These are phyloP conservation scores for Epichloe bromicola DNA, from an alignment of 2,329 filamentous ascomycete species.

Conservation along the genomic window DNA sequence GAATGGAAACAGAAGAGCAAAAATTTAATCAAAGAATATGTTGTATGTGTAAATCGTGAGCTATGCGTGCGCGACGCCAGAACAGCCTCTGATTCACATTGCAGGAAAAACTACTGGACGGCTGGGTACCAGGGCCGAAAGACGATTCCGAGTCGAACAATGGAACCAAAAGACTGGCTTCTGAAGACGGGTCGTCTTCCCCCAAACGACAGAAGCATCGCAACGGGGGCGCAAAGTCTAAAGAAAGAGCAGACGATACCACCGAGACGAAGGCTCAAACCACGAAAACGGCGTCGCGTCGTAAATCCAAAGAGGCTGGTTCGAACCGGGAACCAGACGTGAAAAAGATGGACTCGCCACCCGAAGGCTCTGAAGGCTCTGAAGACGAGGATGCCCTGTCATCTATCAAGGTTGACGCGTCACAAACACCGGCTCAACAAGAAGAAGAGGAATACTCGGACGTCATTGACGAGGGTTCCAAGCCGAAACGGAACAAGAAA, in stretches of 20 bases:
- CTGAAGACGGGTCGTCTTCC: conserved; percentile 20
- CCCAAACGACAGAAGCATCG: conserved; percentile 5
- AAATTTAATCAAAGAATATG: conserved; percentile 37
- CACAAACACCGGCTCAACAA: conserved; percentile 14
- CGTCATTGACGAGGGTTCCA: conserved; percentile 60
- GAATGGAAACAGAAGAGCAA: conserved; percentile 50
- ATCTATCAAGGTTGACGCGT: conserved; percentile 9
- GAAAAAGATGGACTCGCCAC: conserved; percentile 7
- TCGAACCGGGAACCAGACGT: conserved; percentile 7
- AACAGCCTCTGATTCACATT: not conserved
- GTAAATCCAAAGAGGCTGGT: conserved; percentile 6
- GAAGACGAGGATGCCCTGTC: conserved; percentile 10
- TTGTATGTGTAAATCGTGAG: conserved; percentile 29
- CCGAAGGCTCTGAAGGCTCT: conserved; percentile 8
- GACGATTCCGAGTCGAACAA: conserved; percentile 16
- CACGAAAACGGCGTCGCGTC: conserved; percentile 5
- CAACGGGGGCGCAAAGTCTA: conserved; percentile 7
- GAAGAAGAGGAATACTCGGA: conserved; percentile 29
- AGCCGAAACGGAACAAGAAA: conserved; percentile 45
- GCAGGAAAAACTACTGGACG: conserved; percentile 24
- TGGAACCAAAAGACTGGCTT: conserved; percentile 20
- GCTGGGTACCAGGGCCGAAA: conserved; percentile 19
- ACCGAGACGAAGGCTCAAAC: conserved; percentile 4
- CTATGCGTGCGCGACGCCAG: not conserved
- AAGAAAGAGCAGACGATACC: not conserved